A percentile compares a stretch with the other conserved stretches of the same genome.
These are phyloP conservation scores for Acorus gramineus DNA, from an alignment of 106 monocot genomes.

Conservation along the genomic window DNA sequence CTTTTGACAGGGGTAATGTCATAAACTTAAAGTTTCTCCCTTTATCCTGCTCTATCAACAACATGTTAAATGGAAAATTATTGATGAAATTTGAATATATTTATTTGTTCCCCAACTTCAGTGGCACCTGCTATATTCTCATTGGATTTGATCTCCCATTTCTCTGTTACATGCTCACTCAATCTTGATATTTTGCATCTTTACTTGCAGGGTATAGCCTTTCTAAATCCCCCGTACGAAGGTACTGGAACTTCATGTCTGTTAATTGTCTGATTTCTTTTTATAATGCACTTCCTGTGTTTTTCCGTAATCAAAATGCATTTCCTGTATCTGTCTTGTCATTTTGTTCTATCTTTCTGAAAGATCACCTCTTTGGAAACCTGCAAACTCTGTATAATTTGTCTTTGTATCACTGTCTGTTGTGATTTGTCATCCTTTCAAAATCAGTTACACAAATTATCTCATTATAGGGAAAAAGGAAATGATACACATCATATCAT, in stretches of 20 bases:
- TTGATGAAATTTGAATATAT: not conserved
- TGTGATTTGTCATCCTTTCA: no score
- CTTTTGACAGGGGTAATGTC: conserved; percentile 49
- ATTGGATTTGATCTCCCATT: not conserved
- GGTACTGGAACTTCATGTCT: conserved; percentile 9
- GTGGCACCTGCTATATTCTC: not conserved
- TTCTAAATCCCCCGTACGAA: conserved; percentile 54
- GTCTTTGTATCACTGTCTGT: no score
- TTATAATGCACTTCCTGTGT: no score
- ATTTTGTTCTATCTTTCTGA: no score
- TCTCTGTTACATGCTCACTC: not conserved
- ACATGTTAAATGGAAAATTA: not conserved
- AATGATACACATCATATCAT: no score
- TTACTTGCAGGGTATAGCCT: conserved; percentile 43
- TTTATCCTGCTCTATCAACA: not conserved
- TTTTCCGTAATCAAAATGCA: no score
- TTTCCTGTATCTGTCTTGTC: no score
- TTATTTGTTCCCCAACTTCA: not conserved
- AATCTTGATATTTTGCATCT: conserved; percentile 1
- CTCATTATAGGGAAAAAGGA: no score
- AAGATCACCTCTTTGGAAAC: no score
- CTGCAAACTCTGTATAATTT: no score
- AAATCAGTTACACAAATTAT: no score
- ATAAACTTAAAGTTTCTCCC: not conserved
- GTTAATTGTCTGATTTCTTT: not conserved